Base-by-base conservation (phyloP, 2,329 filamentous ascomycete species). In the Penicillium corylophilum region DNA sequence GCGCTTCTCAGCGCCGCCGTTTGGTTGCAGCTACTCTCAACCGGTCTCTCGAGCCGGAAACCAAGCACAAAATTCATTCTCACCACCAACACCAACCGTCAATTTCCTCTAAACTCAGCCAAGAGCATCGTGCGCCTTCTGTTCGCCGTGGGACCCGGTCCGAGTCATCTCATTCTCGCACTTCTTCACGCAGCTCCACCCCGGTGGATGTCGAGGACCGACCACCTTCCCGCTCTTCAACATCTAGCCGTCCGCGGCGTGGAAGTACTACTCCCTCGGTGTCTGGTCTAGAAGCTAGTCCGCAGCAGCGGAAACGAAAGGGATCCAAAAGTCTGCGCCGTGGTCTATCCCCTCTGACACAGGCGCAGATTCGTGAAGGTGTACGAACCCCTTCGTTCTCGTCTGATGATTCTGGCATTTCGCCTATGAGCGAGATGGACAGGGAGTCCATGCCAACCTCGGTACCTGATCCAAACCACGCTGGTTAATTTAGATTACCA, bases 131-230 rank as follows among this genome's bases (percentile, higher is more conserved):
- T 2, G 64, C 64, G 50, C 55, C 66, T 24, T 57, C 67, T 44
- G 44, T 53, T 16, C 69, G 69, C 16, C 69, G 71, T 24, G 59
- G 56, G 23, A 64, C 67, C 22, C 67, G 71, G 48, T 71, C 73
- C 9, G 71, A 73, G 12, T 74, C 71, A 5, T 45, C 58, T 9
- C 69, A 73, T 47, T 76, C 74, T 1, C 68, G 72, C 15, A 73
- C 67, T 7, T 70, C 72, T 3, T 77, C 74, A 26, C 73, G 73
- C 38, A 74, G 73, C 54, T 71, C 67, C 23, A 76, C 73, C 26
- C 66, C 69, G 24, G 55, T 70, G 16, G 65, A 74, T 59, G 47
- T 67, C 12, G 64, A 74, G 41, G 72, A 74, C 18, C 65, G 69
- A n/a, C 65, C 65, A n/a, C 63, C 66, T 2, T 68, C 66, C 2